Conservation (phyloP, 83 land plant genomes). For the Diphasiastrum complanatum region DNA sequence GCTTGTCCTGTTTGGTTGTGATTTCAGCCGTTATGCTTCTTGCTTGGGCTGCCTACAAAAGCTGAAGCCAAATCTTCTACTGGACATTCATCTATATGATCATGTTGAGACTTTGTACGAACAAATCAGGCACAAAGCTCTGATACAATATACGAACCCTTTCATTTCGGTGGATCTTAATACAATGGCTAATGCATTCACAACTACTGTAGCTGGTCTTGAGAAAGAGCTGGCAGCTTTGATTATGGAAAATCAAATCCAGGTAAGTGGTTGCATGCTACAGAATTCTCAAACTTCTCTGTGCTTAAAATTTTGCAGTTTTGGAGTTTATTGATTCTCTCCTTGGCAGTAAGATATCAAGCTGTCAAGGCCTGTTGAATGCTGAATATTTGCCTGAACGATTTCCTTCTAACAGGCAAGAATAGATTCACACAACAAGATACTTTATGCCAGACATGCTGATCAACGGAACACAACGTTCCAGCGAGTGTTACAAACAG, state of each 20-base stretch:
- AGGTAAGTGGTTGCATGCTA: constrained; percentile 36
- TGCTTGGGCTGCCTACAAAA: constrained; percentile 84
- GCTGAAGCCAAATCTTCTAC: constrained; percentile 70
- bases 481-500: constrained; percentile 82
- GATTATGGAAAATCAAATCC: constrained; percentile 87
- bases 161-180: constrained; percentile 91
- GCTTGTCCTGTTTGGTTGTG: neutral
- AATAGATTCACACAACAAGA: constrained; percentile 95
- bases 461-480: constrained; percentile 89
- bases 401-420: constrained; percentile 60
- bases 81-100: constrained; percentile 87
- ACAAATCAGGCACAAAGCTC: constrained; percentile 86
- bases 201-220: constrained; percentile 65
- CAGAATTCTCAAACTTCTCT: neutral
- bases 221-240: constrained; percentile 95
- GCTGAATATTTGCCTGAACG: neutral
- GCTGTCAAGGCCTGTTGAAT: neutral
- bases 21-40: constrained; percentile 85
- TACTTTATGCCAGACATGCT: constrained; percentile 92
- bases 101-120: constrained; percentile 85
- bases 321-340: neutral
- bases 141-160: constrained; percentile 91
- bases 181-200: constrained; percentile 95
- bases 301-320: neutral
- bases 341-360: neutral